A percentile compares a stretch with the other conserved stretches of the same genome.
Evolutionary conservation across 2,329 filamentous ascomycete species (phyloP).

Genomic region (Trichoderma pleuroti): DNA sequence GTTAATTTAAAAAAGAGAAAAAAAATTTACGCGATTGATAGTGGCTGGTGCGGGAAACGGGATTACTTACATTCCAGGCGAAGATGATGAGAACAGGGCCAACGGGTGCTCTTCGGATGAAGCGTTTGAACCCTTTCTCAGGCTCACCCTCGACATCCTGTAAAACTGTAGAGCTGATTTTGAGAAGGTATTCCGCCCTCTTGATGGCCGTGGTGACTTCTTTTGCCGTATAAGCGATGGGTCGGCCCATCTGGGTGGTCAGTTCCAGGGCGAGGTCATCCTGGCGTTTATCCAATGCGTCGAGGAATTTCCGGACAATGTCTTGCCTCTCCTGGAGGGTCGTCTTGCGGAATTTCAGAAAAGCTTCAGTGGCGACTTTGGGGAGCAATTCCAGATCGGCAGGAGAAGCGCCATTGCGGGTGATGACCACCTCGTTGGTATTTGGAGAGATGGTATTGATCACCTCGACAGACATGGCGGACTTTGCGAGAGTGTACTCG

Average conservation of each 20-base stretch:
- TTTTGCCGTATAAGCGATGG: constrained; percentile 79
- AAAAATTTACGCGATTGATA: neutral
- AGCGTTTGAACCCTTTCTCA: constrained; percentile 86
- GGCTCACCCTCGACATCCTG: constrained; percentile 77
- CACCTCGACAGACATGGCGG: constrained; percentile 59
- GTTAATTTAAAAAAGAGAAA: neutral
- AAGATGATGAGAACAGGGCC: constrained; percentile 88
- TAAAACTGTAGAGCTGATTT: constrained; percentile 74
- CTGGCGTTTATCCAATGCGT: constrained; percentile 64
- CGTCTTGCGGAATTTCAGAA: constrained; percentile 72
- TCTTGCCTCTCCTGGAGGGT: constrained; percentile 70
- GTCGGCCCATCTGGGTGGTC: constrained; percentile 92
- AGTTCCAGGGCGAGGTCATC: constrained; percentile 81
- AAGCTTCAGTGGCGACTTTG: constrained; percentile 67
- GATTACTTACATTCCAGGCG: constrained; percentile 80
- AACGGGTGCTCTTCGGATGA: constrained; percentile 82
- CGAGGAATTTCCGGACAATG: constrained; percentile 77
- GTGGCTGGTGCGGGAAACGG: neutral
- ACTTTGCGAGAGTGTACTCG: neutral
- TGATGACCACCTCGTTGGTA: constrained; percentile 80
- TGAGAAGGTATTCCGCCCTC: constrained; percentile 80
- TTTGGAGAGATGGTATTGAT: constrained; percentile 83
- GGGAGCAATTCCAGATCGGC: constrained; percentile 71
- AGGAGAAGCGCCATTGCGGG: constrained; percentile 68
- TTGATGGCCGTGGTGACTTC: constrained; percentile 84